A percentile compares a stretch with the other conserved stretches of the same genome.
Conservation (phyloP, 192 early-diverging fungal species). For the Thamnidium elegans region DNA sequence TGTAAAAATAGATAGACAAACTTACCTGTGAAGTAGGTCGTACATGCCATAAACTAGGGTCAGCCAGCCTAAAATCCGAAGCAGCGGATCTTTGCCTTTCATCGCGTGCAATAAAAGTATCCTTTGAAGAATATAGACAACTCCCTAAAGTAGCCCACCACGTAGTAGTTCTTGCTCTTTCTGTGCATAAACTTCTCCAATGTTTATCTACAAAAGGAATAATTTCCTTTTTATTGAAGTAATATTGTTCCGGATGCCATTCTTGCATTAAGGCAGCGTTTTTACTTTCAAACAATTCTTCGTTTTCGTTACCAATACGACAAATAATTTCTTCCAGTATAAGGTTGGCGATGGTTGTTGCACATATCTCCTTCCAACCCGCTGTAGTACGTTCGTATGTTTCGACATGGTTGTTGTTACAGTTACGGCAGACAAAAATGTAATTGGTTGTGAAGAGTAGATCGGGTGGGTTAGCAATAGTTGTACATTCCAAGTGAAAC, state of each 20-base stretch:
- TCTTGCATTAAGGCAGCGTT: conserved; percentile 30
- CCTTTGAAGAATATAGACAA: conserved; percentile 61
- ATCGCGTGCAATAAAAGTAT: conserved; percentile 55
- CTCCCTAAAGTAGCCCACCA: conserved; percentile 70
- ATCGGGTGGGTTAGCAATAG: conserved; percentile 39
- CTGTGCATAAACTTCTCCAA: conserved; percentile 64
- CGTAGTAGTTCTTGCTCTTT: conserved; percentile 57
- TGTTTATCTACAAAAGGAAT: conserved; percentile 61
- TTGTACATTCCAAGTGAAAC: conserved; percentile 59
- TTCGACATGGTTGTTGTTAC: conserved; percentile 41
- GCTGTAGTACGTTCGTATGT: conserved; percentile 56
- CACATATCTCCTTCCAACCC: conserved; percentile 65
- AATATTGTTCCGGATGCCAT: conserved; percentile 48
- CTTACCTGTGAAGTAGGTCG: conserved; percentile 36
- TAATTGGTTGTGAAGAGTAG: conserved; percentile 66
- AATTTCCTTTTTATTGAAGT: conserved; percentile 67
- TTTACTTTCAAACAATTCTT: conserved; percentile 32
- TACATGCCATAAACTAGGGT: conserved; percentile 61
- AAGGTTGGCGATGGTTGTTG: conserved; percentile 61
- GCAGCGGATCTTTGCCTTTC: conserved; percentile 56
- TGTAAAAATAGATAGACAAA: no score
- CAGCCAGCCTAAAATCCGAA: conserved; percentile 56
- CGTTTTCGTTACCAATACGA: conserved; percentile 24
- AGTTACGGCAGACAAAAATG: conserved; percentile 50
- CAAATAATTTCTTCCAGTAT: conserved; percentile 49